Percentiles rank a stretch among this genome's conserved stretches.
Evolutionary conservation across 2,329 filamentous ascomycete species (phyloP).

Genomic region (Aquanectria penicillioides): DNA sequence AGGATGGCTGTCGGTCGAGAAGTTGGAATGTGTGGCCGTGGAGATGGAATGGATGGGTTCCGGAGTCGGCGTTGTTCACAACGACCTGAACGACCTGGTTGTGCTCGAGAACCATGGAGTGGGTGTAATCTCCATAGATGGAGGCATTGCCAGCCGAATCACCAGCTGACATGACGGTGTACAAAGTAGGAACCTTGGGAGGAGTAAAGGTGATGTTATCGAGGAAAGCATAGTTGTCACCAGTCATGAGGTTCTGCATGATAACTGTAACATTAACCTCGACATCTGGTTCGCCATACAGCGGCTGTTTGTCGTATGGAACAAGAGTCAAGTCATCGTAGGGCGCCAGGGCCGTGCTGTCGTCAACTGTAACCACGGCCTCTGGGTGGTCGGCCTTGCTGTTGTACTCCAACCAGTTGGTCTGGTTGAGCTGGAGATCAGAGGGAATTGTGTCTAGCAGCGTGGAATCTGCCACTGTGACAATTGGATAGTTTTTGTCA

Average conservation of each 20-base stretch:
- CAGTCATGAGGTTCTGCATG: slow-evolving; percentile 65
- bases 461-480: slow-evolving; percentile 48
- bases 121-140: slow-evolving; percentile 74
- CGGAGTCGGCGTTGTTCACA: slow-evolving; percentile 77
- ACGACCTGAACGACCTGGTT: slow-evolving; percentile 76
- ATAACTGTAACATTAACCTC: slow-evolving; percentile 71
- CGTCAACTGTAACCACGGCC: slow-evolving; percentile 64
- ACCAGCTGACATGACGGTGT: slow-evolving; percentile 75
- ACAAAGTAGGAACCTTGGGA: slow-evolving; percentile 83
- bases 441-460: slow-evolving; percentile 76
- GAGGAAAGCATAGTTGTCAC: slow-evolving; percentile 71
- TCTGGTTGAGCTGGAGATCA: slow-evolving; percentile 74
- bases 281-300: slow-evolving; percentile 72
- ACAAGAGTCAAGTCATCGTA: slow-evolving; percentile 80
- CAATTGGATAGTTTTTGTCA: slow-evolving; percentile 71
- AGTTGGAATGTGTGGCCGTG: slow-evolving; percentile 82
- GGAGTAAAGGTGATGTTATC: slow-evolving; percentile 80
- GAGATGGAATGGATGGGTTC: slow-evolving; percentile 81
- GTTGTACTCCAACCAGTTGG: slow-evolving; percentile 71
- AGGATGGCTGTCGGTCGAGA: slow-evolving; percentile 58
- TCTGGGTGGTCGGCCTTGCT: slow-evolving; percentile 52
- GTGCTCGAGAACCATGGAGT: slow-evolving; percentile 74
- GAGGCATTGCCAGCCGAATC: slow-evolving; percentile 65
- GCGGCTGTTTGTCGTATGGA: slow-evolving; percentile 72
- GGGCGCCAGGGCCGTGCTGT: slow-evolving; percentile 61